A percentile compares a stretch with the other conserved stretches of the same genome.
These are phyloP conservation scores for Wickerhamomyces chambardii DNA, from an alignment of 805 yeast species.

Conservation along the genomic window DNA sequence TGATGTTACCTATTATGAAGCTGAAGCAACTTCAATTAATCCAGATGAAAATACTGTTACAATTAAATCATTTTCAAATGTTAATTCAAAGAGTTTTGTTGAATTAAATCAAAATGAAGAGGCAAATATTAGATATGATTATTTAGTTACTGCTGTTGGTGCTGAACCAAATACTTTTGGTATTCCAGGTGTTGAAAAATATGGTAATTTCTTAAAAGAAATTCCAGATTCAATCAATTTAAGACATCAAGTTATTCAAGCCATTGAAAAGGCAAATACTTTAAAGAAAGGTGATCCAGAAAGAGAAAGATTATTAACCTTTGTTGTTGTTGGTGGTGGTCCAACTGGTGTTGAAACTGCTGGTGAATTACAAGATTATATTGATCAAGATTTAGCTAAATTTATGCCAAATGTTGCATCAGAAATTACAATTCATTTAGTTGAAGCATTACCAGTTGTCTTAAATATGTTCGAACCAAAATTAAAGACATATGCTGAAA, in stretches of 20 bases:
- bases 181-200: constrained; percentile 81
- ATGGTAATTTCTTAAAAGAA: constrained; percentile 85
- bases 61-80: constrained; percentile 36
- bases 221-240: constrained; percentile 78
- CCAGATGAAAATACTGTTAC: constrained; percentile 62
- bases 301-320: constrained; percentile 75
- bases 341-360: constrained; percentile 98
- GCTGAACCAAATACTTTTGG: constrained; percentile 93
- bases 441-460: constrained; percentile 89
- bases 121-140: constrained; percentile 58
- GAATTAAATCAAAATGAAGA: constrained; percentile 29
- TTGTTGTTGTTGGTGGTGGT: constrained; percentile 95
- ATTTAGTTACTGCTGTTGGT: constrained; percentile 85
- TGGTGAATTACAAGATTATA: constrained; percentile 92
- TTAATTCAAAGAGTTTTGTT: constrained; percentile 17
- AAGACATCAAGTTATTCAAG: constrained; percentile 74
- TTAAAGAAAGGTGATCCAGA: constrained; percentile 73
- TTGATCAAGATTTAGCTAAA: constrained; percentile 80
- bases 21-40: constrained; percentile 82
- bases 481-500: constrained; percentile 33
- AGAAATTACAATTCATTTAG: constrained; percentile 78
- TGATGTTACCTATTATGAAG: constrained; percentile 79
- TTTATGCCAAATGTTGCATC: constrained; percentile 82
- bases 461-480: constrained; percentile 42
- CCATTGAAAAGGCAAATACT: constrained; percentile 81